Conservation (phyloP, 106 monocot species). For the Dendrobium nobile region DNA sequence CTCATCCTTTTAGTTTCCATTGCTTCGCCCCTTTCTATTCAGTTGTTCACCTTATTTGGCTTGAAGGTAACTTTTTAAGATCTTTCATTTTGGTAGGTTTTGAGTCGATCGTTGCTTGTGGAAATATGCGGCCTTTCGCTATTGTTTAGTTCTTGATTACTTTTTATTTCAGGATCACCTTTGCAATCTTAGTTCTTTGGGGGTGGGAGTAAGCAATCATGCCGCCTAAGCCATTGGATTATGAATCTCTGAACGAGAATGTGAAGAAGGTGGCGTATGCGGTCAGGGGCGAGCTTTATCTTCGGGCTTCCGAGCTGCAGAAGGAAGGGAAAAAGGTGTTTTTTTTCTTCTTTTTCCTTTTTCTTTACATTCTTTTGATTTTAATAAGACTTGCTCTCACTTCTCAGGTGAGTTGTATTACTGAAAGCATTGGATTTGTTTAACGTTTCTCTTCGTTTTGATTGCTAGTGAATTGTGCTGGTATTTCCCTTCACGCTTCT, state of each 20-base stretch:
- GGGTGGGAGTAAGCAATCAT: slow-evolving; percentile 14
- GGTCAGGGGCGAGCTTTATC: slow-evolving; percentile 95
- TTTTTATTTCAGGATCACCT: not conserved
- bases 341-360: not conserved
- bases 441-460: too few relatives aligned
- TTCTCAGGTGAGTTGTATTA: too few relatives aligned
- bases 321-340: slow-evolving; percentile 94
- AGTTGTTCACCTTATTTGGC: not conserved
- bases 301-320: slow-evolving; percentile 89
- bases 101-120: not conserved
- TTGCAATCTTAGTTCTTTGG: not conserved
- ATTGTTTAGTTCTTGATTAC: not conserved
- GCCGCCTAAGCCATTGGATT: slow-evolving; percentile 62
- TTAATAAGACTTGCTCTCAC: not conserved
- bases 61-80: not conserved
- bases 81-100: not conserved
- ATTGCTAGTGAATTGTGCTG: too few relatives aligned
- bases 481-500: too few relatives aligned
- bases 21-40: not conserved
- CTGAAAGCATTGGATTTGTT: too few relatives aligned
- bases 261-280: slow-evolving; percentile 94
- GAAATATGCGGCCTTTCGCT: not conserved
- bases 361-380: not conserved
- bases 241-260: slow-evolving; percentile 83
- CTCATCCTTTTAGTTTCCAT: slow-evolving; percentile 1